Evolutionary conservation across 768 basidiomycete species (phyloP), one percentile per base, ranked within the genome.

Genomic region (Naganishia vaughanmartiniae): DNA sequence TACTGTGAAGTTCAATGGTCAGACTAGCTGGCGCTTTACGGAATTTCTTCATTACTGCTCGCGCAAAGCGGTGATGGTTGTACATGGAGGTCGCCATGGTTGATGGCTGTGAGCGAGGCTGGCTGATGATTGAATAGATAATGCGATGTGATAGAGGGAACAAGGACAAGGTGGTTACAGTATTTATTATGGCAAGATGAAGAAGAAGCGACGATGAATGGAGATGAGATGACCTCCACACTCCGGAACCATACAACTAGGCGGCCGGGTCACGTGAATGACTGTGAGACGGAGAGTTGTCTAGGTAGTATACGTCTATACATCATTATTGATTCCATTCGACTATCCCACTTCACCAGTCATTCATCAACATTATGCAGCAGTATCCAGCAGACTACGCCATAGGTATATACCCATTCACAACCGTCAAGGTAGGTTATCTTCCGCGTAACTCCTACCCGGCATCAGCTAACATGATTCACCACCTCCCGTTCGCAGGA

Each of bases 401-500:
- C 1, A 57, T 71, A 24, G 70, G 70, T 26, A 66, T 71, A n/a
- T 71, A 66, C 56, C 70, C 70, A 2, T 66, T 48, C 11, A 58
- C 70, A 4, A 66, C 70, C 21, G 70, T 71, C 36, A 66, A 58
- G 70, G 70, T 45, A 26, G 66, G 70, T 58, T n/a, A n/a, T 21
- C 39, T 19, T 24, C 39, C 51, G 4, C 14, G n/a, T n/a, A n/a
- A 21, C 19, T 24, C 34, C 30, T 26, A 0, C 21, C 34, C 12
- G 10, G n/a, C n/a, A 24, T 7, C 34, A 21, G 42, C 51, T 53
- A 48, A 48, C 24, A 39, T 2, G 5, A 5, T 42, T 9, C 42
- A 42, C 30, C 11, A 6, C 36, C 17, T 54, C 65, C 19, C 54
- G 51, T 54, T 17, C 15, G 42, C 77, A 95, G 93, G 93, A 98